Conservation (phyloP, 129 eudicot genomes). For the Chrysanthemum makinoi region DNA sequence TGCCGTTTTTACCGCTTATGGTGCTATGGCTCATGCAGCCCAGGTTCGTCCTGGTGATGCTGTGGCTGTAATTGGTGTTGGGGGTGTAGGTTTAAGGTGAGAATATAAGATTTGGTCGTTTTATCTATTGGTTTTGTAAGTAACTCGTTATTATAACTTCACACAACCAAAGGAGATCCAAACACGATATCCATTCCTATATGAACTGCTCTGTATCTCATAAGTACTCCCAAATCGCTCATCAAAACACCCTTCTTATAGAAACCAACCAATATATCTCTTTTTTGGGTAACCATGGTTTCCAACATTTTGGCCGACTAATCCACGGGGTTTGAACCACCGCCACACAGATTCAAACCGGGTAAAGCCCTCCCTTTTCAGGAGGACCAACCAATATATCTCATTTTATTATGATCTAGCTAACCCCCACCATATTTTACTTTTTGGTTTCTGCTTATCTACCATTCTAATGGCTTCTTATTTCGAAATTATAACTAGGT, state of each 20-base stretch:
- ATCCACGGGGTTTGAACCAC: too few species aligned
- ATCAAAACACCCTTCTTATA: too few species aligned
- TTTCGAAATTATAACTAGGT: constrained; percentile 24
- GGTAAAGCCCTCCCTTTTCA: too few species aligned
- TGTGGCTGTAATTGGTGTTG: constrained; percentile 90
- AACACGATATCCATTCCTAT: too few species aligned
- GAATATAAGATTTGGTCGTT: not conserved
- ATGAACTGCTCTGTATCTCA: too few species aligned
- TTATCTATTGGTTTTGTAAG: too few species aligned
- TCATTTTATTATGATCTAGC: not conserved
- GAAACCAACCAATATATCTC: not conserved
- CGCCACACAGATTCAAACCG: too few species aligned
- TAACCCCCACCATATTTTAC: not conserved
- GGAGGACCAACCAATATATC: not conserved
- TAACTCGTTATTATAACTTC: too few species aligned
- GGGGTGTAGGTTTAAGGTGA: constrained; percentile 99
- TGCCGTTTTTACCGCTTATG: constrained; percentile 98
- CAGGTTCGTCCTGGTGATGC: constrained; percentile 95
- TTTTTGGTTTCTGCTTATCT: not conserved
- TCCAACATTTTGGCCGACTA: too few species aligned
- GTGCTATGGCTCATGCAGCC: constrained; percentile 99
- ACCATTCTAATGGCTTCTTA: not conserved
- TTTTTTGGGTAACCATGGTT: not conserved
- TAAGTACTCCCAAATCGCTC: too few species aligned
- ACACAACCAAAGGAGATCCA: too few species aligned